These are phyloP conservation scores for Paulownia fortunei DNA, from an alignment of 257 asterid species.

Conservation along the genomic window DNA sequence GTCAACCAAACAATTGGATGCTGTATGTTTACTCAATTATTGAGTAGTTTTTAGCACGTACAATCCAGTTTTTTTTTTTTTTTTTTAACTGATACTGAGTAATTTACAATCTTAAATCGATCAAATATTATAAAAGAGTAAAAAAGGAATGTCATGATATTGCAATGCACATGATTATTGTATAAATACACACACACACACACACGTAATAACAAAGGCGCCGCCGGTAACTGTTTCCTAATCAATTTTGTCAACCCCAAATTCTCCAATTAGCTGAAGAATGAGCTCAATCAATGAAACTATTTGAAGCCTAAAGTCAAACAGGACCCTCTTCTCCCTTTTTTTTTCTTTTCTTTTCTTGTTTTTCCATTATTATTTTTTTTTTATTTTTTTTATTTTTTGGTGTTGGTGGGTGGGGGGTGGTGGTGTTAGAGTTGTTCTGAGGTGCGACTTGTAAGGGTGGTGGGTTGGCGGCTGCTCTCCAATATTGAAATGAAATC, in stretches of 20 bases:
- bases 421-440: too few species aligned
- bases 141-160: too few species aligned
- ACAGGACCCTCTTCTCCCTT: neutral
- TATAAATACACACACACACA: too few species aligned
- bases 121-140: too few species aligned
- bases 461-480: slow-evolving; percentile 19
- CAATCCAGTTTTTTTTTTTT: too few species aligned
- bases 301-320: neutral
- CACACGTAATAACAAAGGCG: neutral
- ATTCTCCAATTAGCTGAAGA: neutral
- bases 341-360: neutral
- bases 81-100: too few species aligned
- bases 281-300: neutral
- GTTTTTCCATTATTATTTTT: neutral
- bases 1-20: too few species aligned
- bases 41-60: too few species aligned
- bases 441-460: neutral
- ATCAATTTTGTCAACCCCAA: slow-evolving; percentile 11
- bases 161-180: neutral
- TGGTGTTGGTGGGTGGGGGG: too few species aligned
- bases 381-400: neutral
- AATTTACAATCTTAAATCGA: too few species aligned
- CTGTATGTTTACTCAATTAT: too few species aligned
- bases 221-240: neutral
- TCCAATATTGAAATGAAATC: slow-evolving; percentile 13